These are phyloP conservation scores for Byssothecium circinans DNA, from an alignment of 2,329 filamentous ascomycete genomes.

Conservation along the genomic window DNA sequence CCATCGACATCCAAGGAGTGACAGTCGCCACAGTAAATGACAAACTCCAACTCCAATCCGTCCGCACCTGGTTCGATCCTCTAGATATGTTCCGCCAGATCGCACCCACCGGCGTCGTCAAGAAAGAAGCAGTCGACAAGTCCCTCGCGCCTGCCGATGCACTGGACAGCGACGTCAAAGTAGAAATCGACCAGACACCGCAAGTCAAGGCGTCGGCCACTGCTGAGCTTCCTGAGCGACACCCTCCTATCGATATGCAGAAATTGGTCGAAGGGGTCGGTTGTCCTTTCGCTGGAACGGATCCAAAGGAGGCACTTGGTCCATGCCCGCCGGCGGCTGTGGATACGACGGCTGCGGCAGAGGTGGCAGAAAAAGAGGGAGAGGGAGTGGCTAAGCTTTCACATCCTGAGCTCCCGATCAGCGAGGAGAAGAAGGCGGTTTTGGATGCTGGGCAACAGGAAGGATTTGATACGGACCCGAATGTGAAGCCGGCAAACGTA, in stretches of 20 bases:
- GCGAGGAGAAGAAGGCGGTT: slow-evolving; percentile 24
- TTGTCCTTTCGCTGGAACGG: slow-evolving; percentile 13
- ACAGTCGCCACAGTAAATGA: slow-evolving; percentile 65
- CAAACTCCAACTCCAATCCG: slow-evolving; percentile 58
- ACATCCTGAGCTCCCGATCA: slow-evolving; percentile 22
- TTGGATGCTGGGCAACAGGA: slow-evolving; percentile 38
- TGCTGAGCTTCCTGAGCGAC: slow-evolving; percentile 12
- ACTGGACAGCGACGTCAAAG: slow-evolving; percentile 19
- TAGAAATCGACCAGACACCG: slow-evolving; percentile 14
- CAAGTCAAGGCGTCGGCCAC: slow-evolving; percentile 11
- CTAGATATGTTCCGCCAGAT: slow-evolving; percentile 70
- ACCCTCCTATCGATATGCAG: not conserved
- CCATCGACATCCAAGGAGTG: slow-evolving; percentile 66
- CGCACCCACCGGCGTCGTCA: slow-evolving; percentile 52
- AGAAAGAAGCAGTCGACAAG: slow-evolving; percentile 46
- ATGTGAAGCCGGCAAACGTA: slow-evolving; percentile 35
- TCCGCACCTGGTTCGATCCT: slow-evolving; percentile 69
- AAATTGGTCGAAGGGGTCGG: slow-evolving; percentile 7
- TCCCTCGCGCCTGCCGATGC: slow-evolving; percentile 34
- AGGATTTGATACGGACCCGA: slow-evolving; percentile 37
- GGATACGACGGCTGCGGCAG: slow-evolving; percentile 1
- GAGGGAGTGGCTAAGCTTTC: slow-evolving; percentile 32
- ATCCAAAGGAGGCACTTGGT: slow-evolving; percentile 5
- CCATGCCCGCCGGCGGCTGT: slow-evolving; percentile 9
- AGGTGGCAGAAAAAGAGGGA: not conserved